Evolutionary conservation across 192 early-diverging fungal genomes (phyloP), one percentile per base, ranked within the genome.

Genomic region (Obelidium mucronatum): DNA sequence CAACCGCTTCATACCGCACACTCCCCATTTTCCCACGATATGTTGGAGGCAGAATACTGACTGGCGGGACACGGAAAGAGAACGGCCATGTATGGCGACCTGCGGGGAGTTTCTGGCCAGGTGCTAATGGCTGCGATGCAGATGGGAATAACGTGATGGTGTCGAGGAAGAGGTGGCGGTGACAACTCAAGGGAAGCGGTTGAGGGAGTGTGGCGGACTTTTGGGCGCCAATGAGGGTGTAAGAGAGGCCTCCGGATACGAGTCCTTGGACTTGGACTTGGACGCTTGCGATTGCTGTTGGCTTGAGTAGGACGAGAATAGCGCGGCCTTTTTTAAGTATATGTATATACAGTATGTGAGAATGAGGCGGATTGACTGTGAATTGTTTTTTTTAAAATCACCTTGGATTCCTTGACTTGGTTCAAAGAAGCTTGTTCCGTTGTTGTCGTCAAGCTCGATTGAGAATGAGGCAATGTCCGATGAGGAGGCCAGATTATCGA

Each of bases 11-110:
- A 54, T 77, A 77, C 1, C 58, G 28, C n/a, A 77, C 76, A n/a
- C 24, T 13, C 6, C 76, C 76, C 52, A 70, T 40, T 24, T 42
- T 58, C 66, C 67, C 65, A 5, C 76, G 76, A 51, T 77, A 77
- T 19, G 76, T 77, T 51, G 76, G 76, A 8, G 76, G 76, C 2
- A 77, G 67, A 33, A 55, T 59, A 4, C 35, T 31, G 5, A 70
- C 76, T 36, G 76, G 76, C 35, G 76, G 76, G 1, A 77, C 76
- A 30, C 76, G 76, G 60, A 77, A 77, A 39, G 67, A 70, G 67
- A 77, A 77, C 8, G 76, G 76, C 76, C 76, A 77, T 0, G 76
- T 70, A 40, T 77, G 76, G 24, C 58, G 51, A 1, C 76, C 76
- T 2, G 67, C 54, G 17, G 33, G 17, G 48, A 76, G 74, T 28